Conservation (phyloP, 768 basidiomycete genomes). For the Mycena venus region DNA sequence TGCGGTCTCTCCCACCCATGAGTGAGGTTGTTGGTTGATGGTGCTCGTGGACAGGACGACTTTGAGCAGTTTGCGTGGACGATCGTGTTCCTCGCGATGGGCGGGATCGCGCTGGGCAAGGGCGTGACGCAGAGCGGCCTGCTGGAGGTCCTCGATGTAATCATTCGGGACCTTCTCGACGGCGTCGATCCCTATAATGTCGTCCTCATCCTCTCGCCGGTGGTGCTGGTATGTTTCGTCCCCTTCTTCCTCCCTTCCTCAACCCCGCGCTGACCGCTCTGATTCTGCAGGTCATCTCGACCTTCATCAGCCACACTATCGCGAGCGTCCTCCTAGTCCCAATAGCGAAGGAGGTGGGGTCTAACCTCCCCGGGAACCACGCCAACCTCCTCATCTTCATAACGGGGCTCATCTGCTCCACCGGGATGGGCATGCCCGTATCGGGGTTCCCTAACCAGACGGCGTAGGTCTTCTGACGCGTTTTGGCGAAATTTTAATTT, state of each 20-base stretch:
- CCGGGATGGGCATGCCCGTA: conserved; percentile 99
- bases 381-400: conserved; percentile 92
- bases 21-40: conserved; percentile 2
- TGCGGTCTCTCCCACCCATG: not conserved
- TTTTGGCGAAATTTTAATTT: conserved; percentile 26
- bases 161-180: conserved; percentile 70
- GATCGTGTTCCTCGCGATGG: conserved; percentile 97
- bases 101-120: conserved; percentile 95
- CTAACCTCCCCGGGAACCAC: conserved; percentile 77
- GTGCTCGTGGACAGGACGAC: conserved; percentile 73
- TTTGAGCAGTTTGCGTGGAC: conserved; percentile 96
- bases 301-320: conserved; percentile 97
- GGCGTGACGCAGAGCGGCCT: conserved; percentile 93
- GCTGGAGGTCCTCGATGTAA: conserved; percentile 78
- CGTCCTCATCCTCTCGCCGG: conserved; percentile 74
- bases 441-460: conserved; percentile 99
- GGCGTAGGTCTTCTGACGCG: conserved; percentile 77
- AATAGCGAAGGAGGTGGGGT: conserved; percentile 91
- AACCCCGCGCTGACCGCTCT: not conserved
- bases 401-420: conserved; percentile 91
- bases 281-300: conserved; percentile 77
- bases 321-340: conserved; percentile 97
- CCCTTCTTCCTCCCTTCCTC: conserved; percentile 31
- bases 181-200: conserved; percentile 78
- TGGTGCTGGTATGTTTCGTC: conserved; percentile 72